Base-by-base conservation (phyloP, 139 green algal genomes). In the Ettlia oleoabundans region DNA sequence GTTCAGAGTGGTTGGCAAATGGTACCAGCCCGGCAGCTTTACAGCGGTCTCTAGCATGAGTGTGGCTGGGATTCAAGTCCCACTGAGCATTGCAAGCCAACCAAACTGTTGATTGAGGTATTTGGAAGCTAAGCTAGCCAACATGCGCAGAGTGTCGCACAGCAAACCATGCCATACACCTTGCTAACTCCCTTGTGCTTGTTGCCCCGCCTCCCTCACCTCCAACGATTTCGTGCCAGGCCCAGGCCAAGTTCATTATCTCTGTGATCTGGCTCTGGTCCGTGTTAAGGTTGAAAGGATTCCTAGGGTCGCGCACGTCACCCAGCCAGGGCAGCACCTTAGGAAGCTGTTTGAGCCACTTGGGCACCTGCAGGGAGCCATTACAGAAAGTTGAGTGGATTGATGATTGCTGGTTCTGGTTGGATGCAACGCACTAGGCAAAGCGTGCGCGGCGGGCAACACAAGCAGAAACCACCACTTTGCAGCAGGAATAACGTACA, bases 181-280 rank as follows among this genome's bases (percentile, higher is more conserved):
- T n/a, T n/a, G n/a, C n/a, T n/a, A n/a, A n/a, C n/a, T n/a, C n/a
- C n/a, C n/a, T n/a, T n/a, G n/a, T n/a, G n/a, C n/a, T n/a, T n/a
- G n/a, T n/a, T n/a, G n/a, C n/a, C n/a, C n/a, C n/a, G n/a, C n/a
- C n/a, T n/a, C 35, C 2, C 65, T 52, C 37, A 72, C 65, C 65
- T 70, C 33, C 65, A 28, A 76, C 69, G 19, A 58, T 61, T 51
- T 76, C 69, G 69, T 76, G 69, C 69, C 33, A 30, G n/a, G 69
- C 47, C 26, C 30, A 76, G n/a, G 69, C 69, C 28, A 63, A 22
- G 69, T 76, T 76, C 41, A 76, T 32, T 28, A 26, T 30, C 30
- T 76, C 41, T 30, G 37, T 58, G 41, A 76, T 61, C 47, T 76
- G 69, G 26, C 41, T 63, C 42, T 76, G 26, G 42, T 76, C 69